These are phyloP conservation scores for Mycena vulgaris DNA, from an alignment of 768 basidiomycete genomes.

Conservation along the genomic window DNA sequence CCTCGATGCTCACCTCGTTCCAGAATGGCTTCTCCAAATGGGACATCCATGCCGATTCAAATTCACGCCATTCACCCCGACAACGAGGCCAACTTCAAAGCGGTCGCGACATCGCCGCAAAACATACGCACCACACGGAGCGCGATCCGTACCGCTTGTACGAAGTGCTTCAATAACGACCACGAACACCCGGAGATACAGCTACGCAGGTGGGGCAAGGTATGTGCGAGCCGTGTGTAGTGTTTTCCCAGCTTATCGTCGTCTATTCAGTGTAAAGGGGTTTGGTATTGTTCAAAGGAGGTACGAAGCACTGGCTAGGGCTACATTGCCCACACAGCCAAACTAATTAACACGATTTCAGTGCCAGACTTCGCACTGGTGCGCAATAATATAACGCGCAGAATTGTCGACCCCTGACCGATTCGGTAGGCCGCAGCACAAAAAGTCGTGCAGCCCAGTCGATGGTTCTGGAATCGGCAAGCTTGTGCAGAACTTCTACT, in stretches of 20 bases:
- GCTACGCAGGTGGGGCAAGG: not conserved
- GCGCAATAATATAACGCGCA: not conserved
- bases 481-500: not conserved
- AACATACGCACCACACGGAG: not conserved
- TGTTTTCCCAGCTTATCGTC: not conserved
- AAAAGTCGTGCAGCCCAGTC: not conserved
- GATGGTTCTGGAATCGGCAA: not conserved
- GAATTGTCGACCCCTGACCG: not conserved
- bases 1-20: too few species aligned
- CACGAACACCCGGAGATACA: not conserved
- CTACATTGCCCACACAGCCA: too few species aligned
- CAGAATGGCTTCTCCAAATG: not conserved
- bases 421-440: not conserved
- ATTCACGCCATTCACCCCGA: conserved; percentile 22
- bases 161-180: not conserved
- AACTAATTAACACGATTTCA: too few species aligned
- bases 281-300: conserved; percentile 20
- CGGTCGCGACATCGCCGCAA: not conserved
- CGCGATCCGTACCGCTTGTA: not conserved
- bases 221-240: not conserved
- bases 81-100: conserved; percentile 21
- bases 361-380: conserved; percentile 18
- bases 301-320: not conserved
- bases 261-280: conserved; percentile 6
- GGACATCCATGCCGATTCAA: not conserved